Base-by-base conservation (phyloP, 805 yeast species). In the Kazachstania taianensis region DNA sequence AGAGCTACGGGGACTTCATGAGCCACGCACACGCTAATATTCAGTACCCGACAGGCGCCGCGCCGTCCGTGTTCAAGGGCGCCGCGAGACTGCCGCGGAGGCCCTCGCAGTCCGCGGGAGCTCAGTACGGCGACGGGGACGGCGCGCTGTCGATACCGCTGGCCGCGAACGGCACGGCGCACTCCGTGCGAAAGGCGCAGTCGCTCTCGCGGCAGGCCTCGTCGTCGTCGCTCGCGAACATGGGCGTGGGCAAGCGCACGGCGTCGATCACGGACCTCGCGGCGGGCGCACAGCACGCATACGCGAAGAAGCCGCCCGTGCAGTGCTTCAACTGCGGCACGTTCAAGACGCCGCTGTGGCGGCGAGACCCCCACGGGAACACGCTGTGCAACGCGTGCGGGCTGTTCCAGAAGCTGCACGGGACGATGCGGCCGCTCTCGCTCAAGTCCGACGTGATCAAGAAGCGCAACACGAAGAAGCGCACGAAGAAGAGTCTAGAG, bases 371-470 rank as follows among this genome's bases (percentile, higher is more conserved):
- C 0, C 83, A 82, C 40, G 96, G 96, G 2, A 80, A 83, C 50
- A 94, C 96, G 0, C 64, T 89, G 40, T 89, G 97, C 62, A 89
- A 89, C 58, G 97, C 98, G 0, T 89, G 98, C 64, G 98, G 97
- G 0, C 65, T 89, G 41, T 89, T 89, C 49, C 70, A 83, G 51
- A 89, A 89, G 58, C 65, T 89, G 17, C 97, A 89, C 52, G 97
- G 96, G n/a, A 89, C 85, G 3, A 94, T 84, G 42, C 67, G 97
- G 39, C 98, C 98, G 0, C 65, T 89, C 35, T 81, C 94, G 10
- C 65, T 87, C 49, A 87, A 86, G 53, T 82, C 96, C 0, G 96
- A 87, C 55, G 92, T 87, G 1, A 87, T 89, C 38, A 85, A 86
- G 57, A 84, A 86, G 59, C 72, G 98, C 48, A 59, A 55, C 36